phyloP scores from a whole-genome alignment of 2,329 filamentous ascomycete species.

The Sporothrix protearum region DNA sequence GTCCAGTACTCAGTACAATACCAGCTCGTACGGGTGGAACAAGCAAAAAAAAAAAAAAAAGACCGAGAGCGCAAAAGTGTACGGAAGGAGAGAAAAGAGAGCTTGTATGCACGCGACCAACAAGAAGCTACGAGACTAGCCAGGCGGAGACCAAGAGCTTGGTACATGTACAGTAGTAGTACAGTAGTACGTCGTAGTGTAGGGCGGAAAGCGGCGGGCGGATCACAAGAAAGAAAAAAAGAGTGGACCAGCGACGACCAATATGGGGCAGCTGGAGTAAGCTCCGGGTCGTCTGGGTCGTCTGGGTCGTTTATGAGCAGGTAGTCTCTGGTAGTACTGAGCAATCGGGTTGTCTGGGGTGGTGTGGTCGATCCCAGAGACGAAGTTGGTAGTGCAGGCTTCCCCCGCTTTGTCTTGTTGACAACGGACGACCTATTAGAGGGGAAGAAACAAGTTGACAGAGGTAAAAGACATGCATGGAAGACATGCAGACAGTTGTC shows the following conservation, averaged over 20 bases:
- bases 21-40: background rate
- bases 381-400: background rate
- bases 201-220: background rate
- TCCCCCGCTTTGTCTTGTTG: constrained; percentile 3
- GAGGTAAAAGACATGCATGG: background rate
- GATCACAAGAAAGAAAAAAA: background rate
- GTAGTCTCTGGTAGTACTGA: too few relatives aligned
- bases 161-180: background rate
- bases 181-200: background rate
- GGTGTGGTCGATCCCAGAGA: background rate
- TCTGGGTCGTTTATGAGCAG: background rate
- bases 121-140: background rate
- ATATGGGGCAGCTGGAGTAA: background rate
- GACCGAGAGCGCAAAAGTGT: background rate
- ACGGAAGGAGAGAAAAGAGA: background rate
- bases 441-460: background rate
- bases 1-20: too few relatives aligned
- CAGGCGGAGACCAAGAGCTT: too few relatives aligned
- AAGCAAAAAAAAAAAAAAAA: background rate
- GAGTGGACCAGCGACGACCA: background rate
- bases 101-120: constrained; percentile 11
- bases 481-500: background rate
- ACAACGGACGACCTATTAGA: background rate
- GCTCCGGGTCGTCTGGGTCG: background rate
- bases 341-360: background rate